Percentiles rank a stretch among this genome's conserved stretches.
Conservation (phyloP, 2,329 filamentous ascomycete species). For the Aspergillus sojae region DNA sequence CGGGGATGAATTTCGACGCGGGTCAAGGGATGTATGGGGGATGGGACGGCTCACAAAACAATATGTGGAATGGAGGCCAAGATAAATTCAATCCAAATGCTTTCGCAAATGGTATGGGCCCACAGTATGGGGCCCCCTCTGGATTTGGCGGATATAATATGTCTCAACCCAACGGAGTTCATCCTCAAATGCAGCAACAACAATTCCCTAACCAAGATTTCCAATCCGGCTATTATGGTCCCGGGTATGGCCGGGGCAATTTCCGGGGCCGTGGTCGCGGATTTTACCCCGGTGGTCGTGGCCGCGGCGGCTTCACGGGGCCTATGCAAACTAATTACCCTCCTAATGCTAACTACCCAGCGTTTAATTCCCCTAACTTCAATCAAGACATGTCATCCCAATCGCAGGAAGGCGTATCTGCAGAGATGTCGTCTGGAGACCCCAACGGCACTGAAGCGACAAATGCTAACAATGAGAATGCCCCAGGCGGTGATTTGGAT, state of each 20-base stretch:
- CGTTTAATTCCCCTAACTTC: slow-evolving; percentile 31
- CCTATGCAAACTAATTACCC: slow-evolving; percentile 40
- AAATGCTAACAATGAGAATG: slow-evolving; percentile 37
- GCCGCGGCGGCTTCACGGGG: slow-evolving; percentile 41
- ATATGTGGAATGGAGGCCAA: slow-evolving; percentile 78
- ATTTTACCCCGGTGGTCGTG: slow-evolving; percentile 51
- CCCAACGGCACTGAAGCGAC: slow-evolving; percentile 22
- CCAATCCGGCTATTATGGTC: slow-evolving; percentile 78
- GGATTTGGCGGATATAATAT: slow-evolving; percentile 71
- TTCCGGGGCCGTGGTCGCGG: slow-evolving; percentile 65
- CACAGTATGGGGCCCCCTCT: slow-evolving; percentile 79
- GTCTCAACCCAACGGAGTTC: slow-evolving; percentile 79
- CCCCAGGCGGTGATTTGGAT: slow-evolving; percentile 37
- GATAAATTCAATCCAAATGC: slow-evolving; percentile 89
- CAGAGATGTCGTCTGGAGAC: slow-evolving; percentile 14
- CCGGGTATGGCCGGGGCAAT: slow-evolving; percentile 66
- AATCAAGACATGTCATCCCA: slow-evolving; percentile 26
- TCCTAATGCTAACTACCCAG: slow-evolving; percentile 37
- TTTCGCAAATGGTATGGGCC: slow-evolving; percentile 72
- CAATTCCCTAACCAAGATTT: slow-evolving; percentile 64
- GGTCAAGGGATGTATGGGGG: slow-evolving; percentile 70
- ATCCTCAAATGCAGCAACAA: slow-evolving; percentile 61
- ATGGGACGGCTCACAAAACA: slow-evolving; percentile 75
- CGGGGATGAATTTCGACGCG: slow-evolving; percentile 65
- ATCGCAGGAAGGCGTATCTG: slow-evolving; percentile 19